Percentiles rank a stretch among this genome's conserved stretches.
Evolutionary conservation across 1,139 yeast genomes (phyloP).

Genomic region (Pneumocystis wakefieldiae): DNA sequence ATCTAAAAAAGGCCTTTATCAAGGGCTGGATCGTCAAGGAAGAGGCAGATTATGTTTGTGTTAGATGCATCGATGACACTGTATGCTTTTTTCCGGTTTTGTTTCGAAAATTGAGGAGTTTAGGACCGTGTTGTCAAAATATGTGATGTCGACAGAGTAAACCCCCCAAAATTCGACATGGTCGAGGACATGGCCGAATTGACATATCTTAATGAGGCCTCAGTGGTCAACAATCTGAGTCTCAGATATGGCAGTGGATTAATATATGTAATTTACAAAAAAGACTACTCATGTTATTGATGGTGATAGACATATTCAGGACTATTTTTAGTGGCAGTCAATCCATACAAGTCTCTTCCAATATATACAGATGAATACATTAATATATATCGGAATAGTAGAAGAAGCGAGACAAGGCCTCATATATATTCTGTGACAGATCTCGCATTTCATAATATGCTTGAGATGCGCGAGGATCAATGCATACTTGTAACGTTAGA

Average conservation of each 20-base stretch:
- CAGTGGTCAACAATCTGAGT: conserved; percentile 70
- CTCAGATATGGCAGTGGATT: conserved; percentile 62
- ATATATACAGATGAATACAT: conserved; percentile 54
- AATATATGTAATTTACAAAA: conserved; percentile 37
- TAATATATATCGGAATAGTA: conserved; percentile 33
- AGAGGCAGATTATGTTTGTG: conserved; percentile 36
- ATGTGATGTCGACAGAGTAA: conserved; percentile 42
- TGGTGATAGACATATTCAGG: conserved; percentile 46
- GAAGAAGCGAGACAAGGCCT: conserved; percentile 43
- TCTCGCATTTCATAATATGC: conserved; percentile 63
- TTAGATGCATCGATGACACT: conserved; percentile 38
- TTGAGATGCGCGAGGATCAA: conserved; percentile 61
- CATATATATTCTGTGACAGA: conserved; percentile 90
- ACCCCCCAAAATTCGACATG: conserved; percentile 83
- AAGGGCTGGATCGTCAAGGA: conserved; percentile 56
- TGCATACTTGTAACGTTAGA: conserved; percentile 63
- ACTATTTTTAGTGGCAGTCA: conserved; percentile 82
- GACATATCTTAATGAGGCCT: conserved; percentile 87
- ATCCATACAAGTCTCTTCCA: conserved; percentile 71
- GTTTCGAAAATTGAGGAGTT: conserved; percentile 3
- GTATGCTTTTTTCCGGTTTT: conserved; percentile 18
- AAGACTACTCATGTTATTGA: neutral
- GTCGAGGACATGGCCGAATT: conserved; percentile 93
- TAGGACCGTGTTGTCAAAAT: conserved; percentile 32
- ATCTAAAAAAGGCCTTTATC: conserved; percentile 44